These are phyloP conservation scores for Aspergillus novofumigatus DNA, from an alignment of 2,329 filamentous ascomycete species.

Conservation along the genomic window DNA sequence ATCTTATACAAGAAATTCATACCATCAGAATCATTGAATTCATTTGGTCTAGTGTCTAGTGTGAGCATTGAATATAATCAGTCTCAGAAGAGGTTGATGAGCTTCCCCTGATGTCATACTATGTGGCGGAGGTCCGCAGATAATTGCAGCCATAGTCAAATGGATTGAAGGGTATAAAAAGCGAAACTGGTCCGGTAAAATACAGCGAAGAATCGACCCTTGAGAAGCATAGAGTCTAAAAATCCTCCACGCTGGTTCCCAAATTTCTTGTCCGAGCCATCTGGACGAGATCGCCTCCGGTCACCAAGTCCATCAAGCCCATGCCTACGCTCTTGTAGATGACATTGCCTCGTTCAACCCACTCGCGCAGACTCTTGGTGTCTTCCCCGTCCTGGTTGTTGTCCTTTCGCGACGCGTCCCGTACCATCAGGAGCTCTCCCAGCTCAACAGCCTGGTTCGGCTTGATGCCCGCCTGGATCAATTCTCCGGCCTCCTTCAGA, in stretches of 20 bases:
- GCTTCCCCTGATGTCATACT: background rate
- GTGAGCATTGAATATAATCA: background rate
- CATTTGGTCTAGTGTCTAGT: background rate
- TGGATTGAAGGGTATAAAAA: background rate
- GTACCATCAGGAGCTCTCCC: conserved; percentile 71
- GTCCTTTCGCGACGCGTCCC: conserved; percentile 43
- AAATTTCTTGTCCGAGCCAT: conserved; percentile 54
- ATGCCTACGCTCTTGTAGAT: conserved; percentile 68
- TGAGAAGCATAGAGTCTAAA: conserved; percentile 21
- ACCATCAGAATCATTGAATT: background rate
- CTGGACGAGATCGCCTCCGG: conserved; percentile 55
- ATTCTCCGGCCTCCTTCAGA: conserved; percentile 78
- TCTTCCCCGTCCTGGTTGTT: conserved; percentile 33
- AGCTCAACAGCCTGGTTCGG: conserved; percentile 79
- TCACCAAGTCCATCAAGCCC: conserved; percentile 64
- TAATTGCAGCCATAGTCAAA: background rate
- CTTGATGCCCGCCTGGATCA: conserved; percentile 70
- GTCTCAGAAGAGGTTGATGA: background rate
- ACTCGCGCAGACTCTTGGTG: conserved; percentile 49
- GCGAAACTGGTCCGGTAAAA: background rate
- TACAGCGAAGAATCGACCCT: background rate
- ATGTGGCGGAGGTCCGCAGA: background rate
- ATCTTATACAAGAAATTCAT: background rate
- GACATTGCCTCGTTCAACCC: conserved; percentile 60
- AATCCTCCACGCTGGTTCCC: conserved; percentile 47